These are phyloP conservation scores for Gynochthodes officinalis DNA, from an alignment of 257 asterid species.

Conservation along the genomic window DNA sequence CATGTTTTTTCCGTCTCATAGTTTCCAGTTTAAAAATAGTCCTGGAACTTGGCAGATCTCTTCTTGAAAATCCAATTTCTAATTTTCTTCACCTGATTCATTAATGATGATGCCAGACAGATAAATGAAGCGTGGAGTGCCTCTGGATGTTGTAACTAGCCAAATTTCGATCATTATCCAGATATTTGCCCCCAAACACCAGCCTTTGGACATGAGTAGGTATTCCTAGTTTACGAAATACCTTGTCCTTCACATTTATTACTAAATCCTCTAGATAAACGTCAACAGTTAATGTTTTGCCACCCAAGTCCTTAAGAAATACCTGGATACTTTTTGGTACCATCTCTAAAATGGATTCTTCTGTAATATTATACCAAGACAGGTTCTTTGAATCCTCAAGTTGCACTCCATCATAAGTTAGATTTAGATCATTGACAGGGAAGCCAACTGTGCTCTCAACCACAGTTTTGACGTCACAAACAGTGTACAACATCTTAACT, in stretches of 20 bases:
- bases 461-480: constrained; percentile 17
- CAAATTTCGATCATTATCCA: constrained; percentile 14
- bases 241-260: constrained; percentile 15
- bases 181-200: constrained; percentile 17
- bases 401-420: constrained; percentile 10
- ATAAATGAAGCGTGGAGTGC: background rate
- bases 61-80: background rate
- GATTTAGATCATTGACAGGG: background rate
- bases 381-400: constrained; percentile 16
- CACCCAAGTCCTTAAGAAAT: constrained; percentile 3
- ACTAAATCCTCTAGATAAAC: constrained; percentile 10
- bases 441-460: constrained; percentile 23
- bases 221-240: constrained; percentile 9
- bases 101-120: background rate
- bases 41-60: background rate
- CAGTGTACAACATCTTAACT: constrained; percentile 17
- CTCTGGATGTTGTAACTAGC: constrained; percentile 21
- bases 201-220: constrained; percentile 17
- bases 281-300: background rate
- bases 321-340: constrained; percentile 9
- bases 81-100: background rate
- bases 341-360: constrained; percentile 14
- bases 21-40: background rate
- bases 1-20: background rate
- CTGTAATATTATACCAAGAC: constrained; percentile 8